Percentiles rank a stretch among this genome's conserved stretches.
phyloP scores from a whole-genome alignment of 768 basidiomycete species.

The Tylopilus intermedius region DNA sequence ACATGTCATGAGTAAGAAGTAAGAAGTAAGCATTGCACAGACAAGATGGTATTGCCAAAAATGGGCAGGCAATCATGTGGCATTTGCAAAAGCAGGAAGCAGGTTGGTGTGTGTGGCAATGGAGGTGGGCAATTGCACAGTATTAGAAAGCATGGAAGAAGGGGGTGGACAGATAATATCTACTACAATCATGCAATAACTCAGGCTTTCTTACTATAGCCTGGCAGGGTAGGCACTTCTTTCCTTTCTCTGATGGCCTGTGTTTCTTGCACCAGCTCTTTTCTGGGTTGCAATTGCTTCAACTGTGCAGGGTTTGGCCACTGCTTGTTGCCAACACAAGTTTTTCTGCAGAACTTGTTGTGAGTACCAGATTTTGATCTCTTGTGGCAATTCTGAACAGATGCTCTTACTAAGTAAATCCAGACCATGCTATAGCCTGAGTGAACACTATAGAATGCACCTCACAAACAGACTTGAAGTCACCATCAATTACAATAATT shows the following conservation, averaged over 20 bases:
- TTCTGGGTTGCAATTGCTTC: slow-evolving; percentile 12
- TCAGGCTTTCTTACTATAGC: too few relatives aligned
- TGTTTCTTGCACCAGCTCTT: slow-evolving; percentile 10
- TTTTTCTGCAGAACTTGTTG: slow-evolving; percentile 49
- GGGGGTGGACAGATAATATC: too few relatives aligned
- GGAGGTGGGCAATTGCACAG: too few relatives aligned
- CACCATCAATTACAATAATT: slow-evolving; percentile 21
- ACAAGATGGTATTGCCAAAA: too few relatives aligned
- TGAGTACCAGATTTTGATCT: slow-evolving; percentile 51
- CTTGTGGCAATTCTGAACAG: slow-evolving; percentile 46
- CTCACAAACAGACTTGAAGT: slow-evolving; percentile 24
- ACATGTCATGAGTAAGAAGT: too few relatives aligned
- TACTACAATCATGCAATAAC: too few relatives aligned
- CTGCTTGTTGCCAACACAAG: slow-evolving; percentile 43
- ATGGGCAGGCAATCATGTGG: too few relatives aligned
- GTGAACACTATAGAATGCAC: slow-evolving; percentile 15
- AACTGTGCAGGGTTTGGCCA: slow-evolving; percentile 6
- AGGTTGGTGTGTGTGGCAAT: too few relatives aligned
- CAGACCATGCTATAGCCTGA: neutral
- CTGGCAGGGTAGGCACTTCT: slow-evolving; percentile 9
- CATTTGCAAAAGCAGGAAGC: too few relatives aligned
- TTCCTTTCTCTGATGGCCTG: slow-evolving; percentile 6
- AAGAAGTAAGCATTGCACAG: too few relatives aligned
- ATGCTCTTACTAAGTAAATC: slow-evolving; percentile 1
- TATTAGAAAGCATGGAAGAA: too few relatives aligned